Evolutionary conservation across 176 grass and related monocot genomes (phyloP).

Genomic region (Puya raimondii): DNA sequence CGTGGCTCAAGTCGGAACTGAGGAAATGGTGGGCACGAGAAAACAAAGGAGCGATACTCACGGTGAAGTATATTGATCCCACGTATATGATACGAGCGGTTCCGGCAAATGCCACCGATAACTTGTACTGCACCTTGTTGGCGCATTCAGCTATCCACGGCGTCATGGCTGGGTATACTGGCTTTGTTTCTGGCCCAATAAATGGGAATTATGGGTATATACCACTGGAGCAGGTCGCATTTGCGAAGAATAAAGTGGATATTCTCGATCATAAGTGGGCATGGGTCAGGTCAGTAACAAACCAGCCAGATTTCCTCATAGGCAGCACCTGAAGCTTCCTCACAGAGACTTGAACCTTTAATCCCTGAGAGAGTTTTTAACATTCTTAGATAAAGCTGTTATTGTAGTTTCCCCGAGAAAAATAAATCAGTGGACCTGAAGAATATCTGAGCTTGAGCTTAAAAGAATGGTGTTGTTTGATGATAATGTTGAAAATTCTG

Average conservation of each 20-base stretch:
- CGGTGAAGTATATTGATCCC: constrained; percentile 91
- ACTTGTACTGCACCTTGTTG: constrained; percentile 74
- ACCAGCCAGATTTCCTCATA: constrained; percentile 58
- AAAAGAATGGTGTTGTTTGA: no score
- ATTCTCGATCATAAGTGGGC: constrained; percentile 85
- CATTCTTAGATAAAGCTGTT: no score
- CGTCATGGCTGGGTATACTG: constrained; percentile 69
- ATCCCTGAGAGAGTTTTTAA: no score
- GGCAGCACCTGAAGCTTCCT: not conserved
- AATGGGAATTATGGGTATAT: constrained; percentile 80
- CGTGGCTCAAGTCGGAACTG: constrained; percentile 60
- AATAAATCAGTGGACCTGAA: no score
- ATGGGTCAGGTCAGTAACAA: constrained; percentile 64
- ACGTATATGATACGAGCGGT: constrained; percentile 87
- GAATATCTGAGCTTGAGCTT: no score
- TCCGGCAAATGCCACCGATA: constrained; percentile 72
- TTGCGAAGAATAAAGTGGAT: constrained; percentile 56
- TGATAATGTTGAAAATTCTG: no score
- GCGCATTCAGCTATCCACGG: constrained; percentile 75
- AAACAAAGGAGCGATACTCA: constrained; percentile 50
- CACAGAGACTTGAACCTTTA: no score
- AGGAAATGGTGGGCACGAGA: constrained; percentile 74
- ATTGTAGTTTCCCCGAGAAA: no score
- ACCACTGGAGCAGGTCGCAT: constrained; percentile 56
- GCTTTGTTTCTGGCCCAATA: constrained; percentile 55